Base-by-base conservation (phyloP, 129 eudicot genomes). In the Flaveria linearis region DNA sequence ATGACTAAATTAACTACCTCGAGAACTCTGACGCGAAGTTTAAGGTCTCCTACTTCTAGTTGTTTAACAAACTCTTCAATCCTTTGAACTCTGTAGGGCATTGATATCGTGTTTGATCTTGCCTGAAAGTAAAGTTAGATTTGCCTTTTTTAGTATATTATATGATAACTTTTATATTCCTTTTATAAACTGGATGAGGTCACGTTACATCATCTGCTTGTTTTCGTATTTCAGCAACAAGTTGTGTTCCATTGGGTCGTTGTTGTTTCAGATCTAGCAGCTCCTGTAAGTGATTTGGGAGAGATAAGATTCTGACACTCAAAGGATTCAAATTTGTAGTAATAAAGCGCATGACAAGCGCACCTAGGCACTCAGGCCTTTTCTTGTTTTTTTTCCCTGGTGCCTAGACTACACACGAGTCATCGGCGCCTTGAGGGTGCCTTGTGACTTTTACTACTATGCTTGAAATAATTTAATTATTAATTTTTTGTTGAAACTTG, bases 1-100 rank as follows among this genome's bases (percentile, higher is more conserved):
- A n/a, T 46, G 67, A 56, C 36, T 25, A 55, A 10, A 49, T 62
- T 14, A 56, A 17, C 46, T 78, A 94, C 98, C 98, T 94, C 99
- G 12, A 94, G 90, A 78, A 94, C 99, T 64, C 97, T 80, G 64
- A 94, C 99, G 66, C 97, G 91, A 42, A 94, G 97, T 85, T 94
- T 94, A 33, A 94, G 14, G 71, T 94, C 99, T 73, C 99, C 99
- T n/a, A 89, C 61, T 75, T 94, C 99, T 69, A 94, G 89, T 50
- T 94, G 96, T 81, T 94, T 91, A 33, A 86, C 96, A 64, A 94
- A 84, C 83, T 94, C 97, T 85, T 94, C 99, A 71, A 94, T 94
- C 61, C 82, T 76, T 83, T 91, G 99, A 80, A 94, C 89, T 81
- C 99, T 79, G 85, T 84, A 94, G 77, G 99, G 99, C 99, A 94